These are phyloP conservation scores for Noccaea bulbosa DNA, from an alignment of 345 rosid genomes.

Conservation along the genomic window DNA sequence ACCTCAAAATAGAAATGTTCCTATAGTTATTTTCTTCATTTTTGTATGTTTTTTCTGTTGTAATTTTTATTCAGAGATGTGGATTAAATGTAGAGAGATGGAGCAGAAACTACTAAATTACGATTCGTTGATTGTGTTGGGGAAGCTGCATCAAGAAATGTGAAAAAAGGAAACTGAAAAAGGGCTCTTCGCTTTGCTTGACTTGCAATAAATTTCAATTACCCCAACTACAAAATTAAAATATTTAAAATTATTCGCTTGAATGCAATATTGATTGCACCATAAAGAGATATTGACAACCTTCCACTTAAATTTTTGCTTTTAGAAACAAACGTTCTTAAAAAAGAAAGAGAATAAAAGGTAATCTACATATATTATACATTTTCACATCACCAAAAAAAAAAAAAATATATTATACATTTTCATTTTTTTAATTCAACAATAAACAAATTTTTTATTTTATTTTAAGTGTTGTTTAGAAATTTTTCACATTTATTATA, in stretches of 20 bases:
- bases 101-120: constrained; percentile 14
- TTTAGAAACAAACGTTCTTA: constrained; percentile 10
- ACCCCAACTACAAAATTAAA: constrained; percentile 31
- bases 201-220: constrained; percentile 48
- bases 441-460: too few species aligned
- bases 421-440: too few species aligned
- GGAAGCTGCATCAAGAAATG: constrained; percentile 41
- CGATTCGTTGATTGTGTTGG: constrained; percentile 33
- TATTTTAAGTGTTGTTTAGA: too few species aligned
- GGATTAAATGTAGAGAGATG: constrained; percentile 35
- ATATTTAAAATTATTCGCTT: constrained; percentile 20
- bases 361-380: too few species aligned
- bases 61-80: constrained; percentile 23
- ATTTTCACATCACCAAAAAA: too few species aligned
- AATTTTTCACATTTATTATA: too few species aligned
- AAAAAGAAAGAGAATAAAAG: not conserved
- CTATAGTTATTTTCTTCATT: not conserved
- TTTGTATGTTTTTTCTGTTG: not conserved
- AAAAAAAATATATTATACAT: too few species aligned
- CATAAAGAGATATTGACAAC: constrained; percentile 44
- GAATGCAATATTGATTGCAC: constrained; percentile 41
- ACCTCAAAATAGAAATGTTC: not conserved
- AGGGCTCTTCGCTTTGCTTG: constrained; percentile 40
- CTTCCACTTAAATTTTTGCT: constrained; percentile 38
- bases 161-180: constrained; percentile 35